Conservation (phyloP, 352 stramenopile genomes). For the Phytophthora sp. region DNA sequence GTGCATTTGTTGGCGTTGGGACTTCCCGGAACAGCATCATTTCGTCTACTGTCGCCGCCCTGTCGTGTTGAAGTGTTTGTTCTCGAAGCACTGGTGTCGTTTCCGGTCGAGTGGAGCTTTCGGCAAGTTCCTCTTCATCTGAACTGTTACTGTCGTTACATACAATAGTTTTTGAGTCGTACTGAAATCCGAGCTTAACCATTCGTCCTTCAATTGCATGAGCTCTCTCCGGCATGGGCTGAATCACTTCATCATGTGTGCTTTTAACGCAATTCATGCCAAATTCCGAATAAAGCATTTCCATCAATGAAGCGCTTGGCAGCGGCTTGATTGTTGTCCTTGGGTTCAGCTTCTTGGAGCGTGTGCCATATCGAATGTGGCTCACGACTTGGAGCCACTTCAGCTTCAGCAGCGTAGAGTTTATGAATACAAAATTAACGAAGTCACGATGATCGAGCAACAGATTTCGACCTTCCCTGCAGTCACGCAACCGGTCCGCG, state of each 20-base stretch:
- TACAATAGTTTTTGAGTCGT: conserved; percentile 28
- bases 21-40: conserved; percentile 33
- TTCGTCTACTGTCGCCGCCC: conserved; percentile 23
- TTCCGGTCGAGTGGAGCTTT: conserved; percentile 17
- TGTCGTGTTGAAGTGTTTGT: neutral
- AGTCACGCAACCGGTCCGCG: conserved; percentile 47
- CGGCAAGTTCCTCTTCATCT: neutral
- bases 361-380: conserved; percentile 45
- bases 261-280: conserved; percentile 9
- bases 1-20: conserved; percentile 29
- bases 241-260: neutral
- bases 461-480: conserved; percentile 38
- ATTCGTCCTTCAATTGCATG: conserved; percentile 49
- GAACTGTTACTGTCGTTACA: neutral
- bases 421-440: conserved; percentile 70
- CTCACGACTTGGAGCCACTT: conserved; percentile 66
- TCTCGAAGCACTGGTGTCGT: conserved; percentile 14
- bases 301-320: conserved; percentile 11
- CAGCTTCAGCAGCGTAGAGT: conserved; percentile 46
- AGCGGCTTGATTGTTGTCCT: neutral
- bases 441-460: conserved; percentile 53
- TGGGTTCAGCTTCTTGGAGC: neutral
- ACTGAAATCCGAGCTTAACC: conserved; percentile 50
- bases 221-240: conserved; percentile 48
- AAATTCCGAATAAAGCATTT: conserved; percentile 56